phyloP scores from a whole-genome alignment of 1,284 basidiomycete genomes.

The Takashimella tepidaria region DNA sequence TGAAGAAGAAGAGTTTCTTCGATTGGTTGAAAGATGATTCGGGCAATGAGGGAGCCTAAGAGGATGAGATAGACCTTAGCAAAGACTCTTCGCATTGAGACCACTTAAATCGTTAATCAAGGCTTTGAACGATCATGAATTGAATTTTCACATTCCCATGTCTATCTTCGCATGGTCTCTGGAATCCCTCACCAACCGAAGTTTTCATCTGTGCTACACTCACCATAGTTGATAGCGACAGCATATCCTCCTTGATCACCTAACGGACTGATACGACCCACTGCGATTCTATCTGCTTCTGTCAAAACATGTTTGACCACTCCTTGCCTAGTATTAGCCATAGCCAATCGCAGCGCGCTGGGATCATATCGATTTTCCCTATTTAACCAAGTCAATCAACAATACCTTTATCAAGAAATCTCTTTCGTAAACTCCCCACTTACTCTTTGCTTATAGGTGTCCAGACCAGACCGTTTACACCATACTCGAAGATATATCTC shows the following conservation, averaged over 20 bases:
- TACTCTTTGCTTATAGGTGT: conserved; percentile 1
- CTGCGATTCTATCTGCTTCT: conserved; percentile 87
- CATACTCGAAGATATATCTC: conserved; percentile 39
- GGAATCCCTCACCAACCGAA: too few species aligned
- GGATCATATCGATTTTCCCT: conserved; percentile 19
- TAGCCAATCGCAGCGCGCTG: conserved; percentile 23
- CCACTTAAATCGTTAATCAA: too few species aligned
- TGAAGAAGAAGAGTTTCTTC: conserved; percentile 84
- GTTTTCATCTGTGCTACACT: too few species aligned
- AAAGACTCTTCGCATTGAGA: too few species aligned
- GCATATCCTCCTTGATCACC: conserved; percentile 90
- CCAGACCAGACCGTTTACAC: conserved; percentile 13
- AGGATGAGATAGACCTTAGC: conserved; percentile 7
- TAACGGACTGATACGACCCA: conserved; percentile 73
- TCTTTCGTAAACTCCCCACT: too few species aligned
- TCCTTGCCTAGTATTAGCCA: conserved; percentile 59
- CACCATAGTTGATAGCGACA: conserved; percentile 88
- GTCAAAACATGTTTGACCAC: conserved; percentile 91
- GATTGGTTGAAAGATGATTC: conserved; percentile 85
- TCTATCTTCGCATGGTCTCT: too few species aligned
- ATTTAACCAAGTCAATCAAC: too few species aligned
- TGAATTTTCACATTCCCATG: too few species aligned
- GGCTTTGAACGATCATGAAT: too few species aligned
- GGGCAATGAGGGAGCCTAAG: conserved; percentile 79
- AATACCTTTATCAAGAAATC: too few species aligned